Percentiles rank a stretch among this genome's conserved stretches.
Conservation (phyloP, 306 rosid genomes). For the Adenanthera pavonina region DNA sequence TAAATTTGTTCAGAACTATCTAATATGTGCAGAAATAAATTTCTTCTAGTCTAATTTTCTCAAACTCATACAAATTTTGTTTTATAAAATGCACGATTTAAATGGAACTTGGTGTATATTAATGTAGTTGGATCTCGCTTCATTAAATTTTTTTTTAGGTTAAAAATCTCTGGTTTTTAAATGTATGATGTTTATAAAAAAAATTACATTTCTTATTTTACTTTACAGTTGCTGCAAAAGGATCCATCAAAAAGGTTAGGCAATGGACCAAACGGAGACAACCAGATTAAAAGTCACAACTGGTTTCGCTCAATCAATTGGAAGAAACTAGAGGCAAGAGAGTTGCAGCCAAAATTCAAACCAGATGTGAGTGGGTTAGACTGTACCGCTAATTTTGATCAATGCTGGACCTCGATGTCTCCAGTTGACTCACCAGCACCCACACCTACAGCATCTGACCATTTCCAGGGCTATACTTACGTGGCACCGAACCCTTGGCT, state of each 20-base stretch:
- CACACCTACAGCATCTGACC: conserved; percentile 82
- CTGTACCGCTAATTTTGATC: conserved; percentile 85
- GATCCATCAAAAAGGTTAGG: conserved; percentile 84
- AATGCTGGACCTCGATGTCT: conserved; percentile 95
- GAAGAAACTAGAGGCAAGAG: conserved; percentile 92
- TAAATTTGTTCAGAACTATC: neutral
- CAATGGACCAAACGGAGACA: conserved; percentile 80
- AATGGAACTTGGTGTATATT: conserved; percentile 10
- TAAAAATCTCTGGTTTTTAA: neutral
- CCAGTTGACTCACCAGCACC: conserved; percentile 88
- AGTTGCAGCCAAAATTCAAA: conserved; percentile 76
- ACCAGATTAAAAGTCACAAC: conserved; percentile 73
- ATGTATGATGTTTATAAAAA: conserved; percentile 12
- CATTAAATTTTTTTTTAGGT: no score
- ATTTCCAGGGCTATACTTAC: conserved; percentile 86
- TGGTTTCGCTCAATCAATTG: conserved; percentile 88
- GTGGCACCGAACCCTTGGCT: conserved; percentile 94
- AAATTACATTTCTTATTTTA: conserved; percentile 23
- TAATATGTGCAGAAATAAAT: neutral
- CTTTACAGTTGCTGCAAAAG: conserved; percentile 80
- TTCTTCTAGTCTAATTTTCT: neutral
- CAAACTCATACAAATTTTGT: neutral
- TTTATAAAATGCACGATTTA: conserved; percentile 2
- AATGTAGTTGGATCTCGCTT: no score
- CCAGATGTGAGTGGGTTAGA: conserved; percentile 87